A percentile compares a stretch with the other conserved stretches of the same genome.
Evolutionary conservation across 257 asterid genomes (phyloP).

Genomic region (Nicotiana otophora): DNA sequence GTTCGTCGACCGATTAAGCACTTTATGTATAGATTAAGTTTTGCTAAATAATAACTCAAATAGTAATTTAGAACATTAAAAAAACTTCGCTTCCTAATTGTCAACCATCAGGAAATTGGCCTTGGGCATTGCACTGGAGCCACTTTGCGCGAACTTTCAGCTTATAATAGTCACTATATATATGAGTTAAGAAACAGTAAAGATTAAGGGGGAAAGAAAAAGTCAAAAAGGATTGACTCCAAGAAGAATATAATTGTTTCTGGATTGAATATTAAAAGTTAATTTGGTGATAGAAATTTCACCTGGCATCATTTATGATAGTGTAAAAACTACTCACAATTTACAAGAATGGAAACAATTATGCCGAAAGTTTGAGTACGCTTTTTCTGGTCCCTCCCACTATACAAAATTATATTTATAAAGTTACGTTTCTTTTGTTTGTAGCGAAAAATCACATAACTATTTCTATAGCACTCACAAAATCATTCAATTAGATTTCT

Average conservation of each 20-base stretch:
- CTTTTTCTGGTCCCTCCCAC: too few relatives aligned
- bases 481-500: too few relatives aligned
- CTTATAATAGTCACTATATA: background rate
- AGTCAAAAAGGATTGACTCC: background rate
- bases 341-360: background rate
- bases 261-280: background rate
- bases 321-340: too few relatives aligned
- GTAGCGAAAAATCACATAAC: too few relatives aligned
- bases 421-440: too few relatives aligned
- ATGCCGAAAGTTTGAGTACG: background rate
- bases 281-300: background rate
- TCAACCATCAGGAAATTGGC: conserved; percentile 13
- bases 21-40: background rate
- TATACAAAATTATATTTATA: too few relatives aligned
- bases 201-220: background rate
- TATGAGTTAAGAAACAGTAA: background rate
- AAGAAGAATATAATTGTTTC: background rate
- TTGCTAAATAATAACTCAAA: background rate
- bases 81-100: background rate
- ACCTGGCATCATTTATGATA: too few relatives aligned
- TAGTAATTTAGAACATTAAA: background rate
- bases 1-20: background rate
- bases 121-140: background rate
- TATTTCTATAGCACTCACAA: too few relatives aligned
- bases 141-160: background rate